Evolutionary conservation across 352 stramenopile genomes (phyloP).

Genomic region (Thraustotheca clavata): DNA sequence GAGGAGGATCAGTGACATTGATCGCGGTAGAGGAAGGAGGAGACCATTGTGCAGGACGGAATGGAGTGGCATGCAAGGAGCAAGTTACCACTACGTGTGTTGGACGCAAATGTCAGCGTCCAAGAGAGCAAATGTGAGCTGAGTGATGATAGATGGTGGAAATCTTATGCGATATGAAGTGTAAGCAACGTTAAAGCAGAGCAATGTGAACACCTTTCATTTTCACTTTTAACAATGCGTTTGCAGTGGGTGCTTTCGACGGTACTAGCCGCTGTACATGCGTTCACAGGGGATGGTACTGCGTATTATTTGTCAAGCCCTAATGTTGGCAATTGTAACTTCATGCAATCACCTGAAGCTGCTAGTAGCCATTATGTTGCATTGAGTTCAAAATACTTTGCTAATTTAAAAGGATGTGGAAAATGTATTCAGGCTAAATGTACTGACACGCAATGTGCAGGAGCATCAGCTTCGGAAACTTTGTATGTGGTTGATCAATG

Average conservation of each 20-base stretch:
- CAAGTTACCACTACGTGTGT: too few species aligned
- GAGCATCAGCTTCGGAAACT: constrained; percentile 25
- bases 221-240: not conserved
- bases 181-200: not conserved
- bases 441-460: constrained; percentile 35
- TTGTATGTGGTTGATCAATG: constrained; percentile 70
- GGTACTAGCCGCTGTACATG: not conserved
- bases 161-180: not conserved
- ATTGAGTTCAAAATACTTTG: constrained; percentile 35
- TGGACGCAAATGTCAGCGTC: too few species aligned
- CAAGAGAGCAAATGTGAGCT: too few species aligned
- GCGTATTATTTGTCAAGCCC: constrained; percentile 42
- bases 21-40: too few species aligned
- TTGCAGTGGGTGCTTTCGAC: not conserved
- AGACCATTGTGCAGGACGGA: too few species aligned
- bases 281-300: constrained; percentile 27
- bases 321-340: constrained; percentile 35
- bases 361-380: constrained; percentile 50
- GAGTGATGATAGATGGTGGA: too few species aligned
- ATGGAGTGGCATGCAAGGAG: too few species aligned
- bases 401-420: constrained; percentile 20
- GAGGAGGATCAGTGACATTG: too few species aligned
- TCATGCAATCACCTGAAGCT: constrained; percentile 24
- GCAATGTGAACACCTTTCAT: not conserved
- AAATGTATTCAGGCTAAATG: constrained; percentile 40